Conservation (phyloP, 441 rosid genomes). For the Pelargonium myrrhifolium region DNA sequence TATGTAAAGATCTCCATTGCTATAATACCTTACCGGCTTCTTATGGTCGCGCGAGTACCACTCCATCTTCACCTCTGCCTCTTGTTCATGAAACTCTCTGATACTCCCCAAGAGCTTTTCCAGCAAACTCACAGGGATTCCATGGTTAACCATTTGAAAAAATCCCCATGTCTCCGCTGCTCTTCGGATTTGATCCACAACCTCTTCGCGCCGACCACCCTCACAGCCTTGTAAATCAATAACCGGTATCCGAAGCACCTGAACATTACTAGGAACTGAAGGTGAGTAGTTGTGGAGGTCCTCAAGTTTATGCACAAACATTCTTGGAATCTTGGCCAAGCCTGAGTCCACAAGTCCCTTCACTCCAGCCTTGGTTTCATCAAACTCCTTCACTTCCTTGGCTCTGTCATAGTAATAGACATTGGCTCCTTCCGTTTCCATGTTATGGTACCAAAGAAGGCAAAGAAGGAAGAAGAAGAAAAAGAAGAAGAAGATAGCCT, state of each 20-base stretch:
- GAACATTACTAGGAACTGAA: background rate
- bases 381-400: conserved; percentile 36
- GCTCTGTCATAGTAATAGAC: conserved; percentile 27
- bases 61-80: conserved; percentile 36
- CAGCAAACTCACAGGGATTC: conserved; percentile 31
- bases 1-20: conserved; percentile 40
- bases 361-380: conserved; percentile 41
- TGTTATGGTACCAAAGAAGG: background rate
- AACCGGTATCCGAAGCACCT: conserved; percentile 34
- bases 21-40: conserved; percentile 31
- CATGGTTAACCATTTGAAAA: conserved; percentile 53
- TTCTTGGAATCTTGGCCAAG: conserved; percentile 30
- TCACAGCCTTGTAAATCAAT: conserved; percentile 37
- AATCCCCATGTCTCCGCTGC: conserved; percentile 52
- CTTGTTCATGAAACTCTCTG: conserved; percentile 43
- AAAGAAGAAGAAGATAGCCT: background rate
- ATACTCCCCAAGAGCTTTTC: conserved; percentile 37
- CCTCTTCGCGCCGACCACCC: conserved; percentile 14
- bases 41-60: conserved; percentile 36
- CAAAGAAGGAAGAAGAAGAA: background rate
- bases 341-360: conserved; percentile 41
- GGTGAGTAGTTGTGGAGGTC: conserved; percentile 10
- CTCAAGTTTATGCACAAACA: conserved; percentile 34
- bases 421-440: conserved; percentile 8
- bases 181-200: conserved; percentile 26